Evolutionary conservation across 345 rosid species (phyloP), one percentile per base, ranked within the genome.

Genomic region (Syzygium aqueum): DNA sequence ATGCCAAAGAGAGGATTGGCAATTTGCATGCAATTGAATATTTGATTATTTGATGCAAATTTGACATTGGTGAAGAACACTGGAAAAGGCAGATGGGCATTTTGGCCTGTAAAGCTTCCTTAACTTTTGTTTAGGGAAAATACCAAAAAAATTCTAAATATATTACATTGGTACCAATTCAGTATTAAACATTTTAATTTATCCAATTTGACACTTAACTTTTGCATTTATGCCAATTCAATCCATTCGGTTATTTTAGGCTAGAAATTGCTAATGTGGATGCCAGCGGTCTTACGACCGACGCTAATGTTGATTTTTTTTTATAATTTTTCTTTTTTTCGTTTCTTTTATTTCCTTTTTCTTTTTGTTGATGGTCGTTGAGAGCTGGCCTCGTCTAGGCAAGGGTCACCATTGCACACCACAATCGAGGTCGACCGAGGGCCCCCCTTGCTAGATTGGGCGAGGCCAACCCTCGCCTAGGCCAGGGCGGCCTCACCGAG

Each of bases 271-370:
- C n/a, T 23, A 23, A 23, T 0, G 12, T 57, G 6, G 25, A 21
- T 11, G 63, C 2, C 0, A 1, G 1, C 28, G 3, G n/a, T 0
- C 12, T 8, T 57, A 10, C 9, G 14, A 0, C 12, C 2, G 3
- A 2, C 0, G 1, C 1, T 3, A 0, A 57, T 57, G 0, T 57
- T 2, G n/a, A 57, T 57, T 56, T 56, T 43, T 43, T 22, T 53
- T 56, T 56, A 56, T 56, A 56, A 1, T 54, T 53, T 53, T 22
- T 16, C 0, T 54, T 56, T 22, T 7, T 23, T 57, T 43, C 46
- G 5, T 43, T 43, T 6, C 5, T 43, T 43, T 43, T 43, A 1
- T 43, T 43, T 43, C 46, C 46, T 43, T 43, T 43, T 43, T 43
- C 46, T 43, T 43, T 43, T 43, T 5, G 46, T 43, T 1, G 46